These are phyloP conservation scores for Talaromyces sp. DNA, from an alignment of 2,329 filamentous ascomycete genomes.

Conservation along the genomic window DNA sequence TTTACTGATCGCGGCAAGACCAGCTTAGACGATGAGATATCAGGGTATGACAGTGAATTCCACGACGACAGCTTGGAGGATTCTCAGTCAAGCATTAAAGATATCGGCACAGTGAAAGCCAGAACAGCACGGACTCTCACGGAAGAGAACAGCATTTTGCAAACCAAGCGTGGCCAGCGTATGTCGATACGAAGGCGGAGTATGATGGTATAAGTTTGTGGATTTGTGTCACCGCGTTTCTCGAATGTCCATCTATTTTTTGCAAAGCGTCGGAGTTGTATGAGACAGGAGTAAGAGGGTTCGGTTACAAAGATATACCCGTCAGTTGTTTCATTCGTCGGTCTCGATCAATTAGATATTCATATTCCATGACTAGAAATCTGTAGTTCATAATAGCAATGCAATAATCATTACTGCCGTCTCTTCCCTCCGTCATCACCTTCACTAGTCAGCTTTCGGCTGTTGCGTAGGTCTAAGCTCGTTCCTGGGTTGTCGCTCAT, in stretches of 20 bases:
- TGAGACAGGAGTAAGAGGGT: background rate
- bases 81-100: background rate
- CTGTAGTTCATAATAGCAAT: conserved; percentile 2
- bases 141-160: conserved; percentile 19
- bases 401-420: background rate
- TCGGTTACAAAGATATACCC: conserved; percentile 15
- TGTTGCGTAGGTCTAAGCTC: conserved; percentile 6
- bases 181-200: conserved; percentile 36
- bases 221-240: background rate
- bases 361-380: conserved; percentile 15
- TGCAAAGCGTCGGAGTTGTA: background rate
- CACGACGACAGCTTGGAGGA: conserved; percentile 18
- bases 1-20: conserved; percentile 6
- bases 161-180: conserved; percentile 31
- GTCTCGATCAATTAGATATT: background rate
- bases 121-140: conserved; percentile 1
- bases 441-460: background rate
- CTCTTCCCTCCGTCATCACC: background rate
- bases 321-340: conserved; percentile 8
- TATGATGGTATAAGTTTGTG: conserved; percentile 37
- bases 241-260: background rate
- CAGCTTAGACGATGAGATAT: conserved; percentile 1
- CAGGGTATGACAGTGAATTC: background rate
- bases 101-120: background rate
- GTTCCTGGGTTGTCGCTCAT: conserved; percentile 45